Base-by-base conservation (phyloP, 108 stramenopile genomes). In the Fragilaria crotonensis region DNA sequence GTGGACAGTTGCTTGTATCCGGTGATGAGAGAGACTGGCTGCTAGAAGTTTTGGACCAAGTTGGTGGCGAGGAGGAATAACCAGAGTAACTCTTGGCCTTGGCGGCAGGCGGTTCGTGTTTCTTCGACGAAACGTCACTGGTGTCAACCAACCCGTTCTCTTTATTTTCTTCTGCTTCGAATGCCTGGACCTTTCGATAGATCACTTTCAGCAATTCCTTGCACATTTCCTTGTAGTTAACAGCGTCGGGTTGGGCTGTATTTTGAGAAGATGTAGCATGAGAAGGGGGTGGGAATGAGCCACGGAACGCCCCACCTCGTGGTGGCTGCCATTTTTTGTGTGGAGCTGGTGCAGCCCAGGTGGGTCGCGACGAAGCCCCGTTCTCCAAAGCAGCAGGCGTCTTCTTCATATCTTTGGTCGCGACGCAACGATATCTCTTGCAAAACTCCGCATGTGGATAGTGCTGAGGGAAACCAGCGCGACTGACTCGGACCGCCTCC, bases 401-500 rank as follows among this genome's bases (percentile, higher is more conserved):
- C 30, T 62, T 84, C 73, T 3, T 76, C 86, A 20, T 88, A 59
- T 31, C 88, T 86, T 56, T 88, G 80, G 67, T 92, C 88, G 0
- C 90, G 66, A 83, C 64, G 52, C 48, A 71, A 52, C 63, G 67
- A 60, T 85, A 89, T 19, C 88, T 66, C 36, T 77, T 67, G 29
- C 80, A 41, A 45, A 89, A 89, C 30, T 88, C 77, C 23, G 62
- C 75, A 54, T 89, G 87, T 9, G 87, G 71, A 64, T 92, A 92
- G 4, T 87, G 79, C 33, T 88, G 85, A 7, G 95, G 86, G 68
- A 89, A 96, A 26, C 95, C 95, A 45, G 83, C 84, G 4, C 89
- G 81, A 50, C 83, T 82, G 21, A 94, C 91, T 51, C 90, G 77
- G 17, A 94, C 93, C 29, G 93, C 94, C 69, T 96, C 93, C 9